These are phyloP conservation scores for Lepiota subincarnata DNA, from an alignment of 768 basidiomycete genomes.

Conservation along the genomic window DNA sequence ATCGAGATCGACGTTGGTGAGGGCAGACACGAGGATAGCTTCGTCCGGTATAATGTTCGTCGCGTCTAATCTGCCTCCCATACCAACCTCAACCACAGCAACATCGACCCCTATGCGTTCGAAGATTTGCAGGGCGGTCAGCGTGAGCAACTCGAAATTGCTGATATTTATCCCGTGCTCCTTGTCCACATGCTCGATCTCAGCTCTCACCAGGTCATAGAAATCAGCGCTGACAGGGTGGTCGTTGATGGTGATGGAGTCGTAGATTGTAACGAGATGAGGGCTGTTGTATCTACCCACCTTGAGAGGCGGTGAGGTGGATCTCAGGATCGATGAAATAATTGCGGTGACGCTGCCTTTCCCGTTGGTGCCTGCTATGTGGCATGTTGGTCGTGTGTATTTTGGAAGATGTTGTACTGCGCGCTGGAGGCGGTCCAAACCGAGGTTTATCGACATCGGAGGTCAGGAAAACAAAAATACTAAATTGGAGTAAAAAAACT, in stretches of 20 bases:
- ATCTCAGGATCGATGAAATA: constrained; percentile 67
- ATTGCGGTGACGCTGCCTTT: constrained; percentile 92
- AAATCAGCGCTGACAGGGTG: constrained; percentile 40
- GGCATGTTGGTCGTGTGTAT: constrained; percentile 77
- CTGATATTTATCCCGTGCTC: constrained; percentile 46
- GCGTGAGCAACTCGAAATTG: constrained; percentile 82
- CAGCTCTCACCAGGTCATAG: constrained; percentile 44
- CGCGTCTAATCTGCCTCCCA: constrained; percentile 91
- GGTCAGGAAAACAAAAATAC: too few species aligned
- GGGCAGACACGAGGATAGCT: constrained; percentile 67
- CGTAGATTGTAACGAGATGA: constrained; percentile 74
- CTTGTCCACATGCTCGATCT: constrained; percentile 47
- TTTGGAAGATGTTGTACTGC: constrained; percentile 53
- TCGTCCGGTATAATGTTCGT: constrained; percentile 83
- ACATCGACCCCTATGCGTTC: constrained; percentile 69
- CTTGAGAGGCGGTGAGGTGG: constrained; percentile 48
- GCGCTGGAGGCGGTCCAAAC: constrained; percentile 51
- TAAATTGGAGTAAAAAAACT: too few species aligned
- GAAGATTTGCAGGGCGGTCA: constrained; percentile 76
- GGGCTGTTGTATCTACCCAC: constrained; percentile 91
- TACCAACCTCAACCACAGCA: constrained; percentile 87
- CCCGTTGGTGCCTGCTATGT: constrained; percentile 95
- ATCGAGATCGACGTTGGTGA: constrained; percentile 88
- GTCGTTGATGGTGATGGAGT: constrained; percentile 71
- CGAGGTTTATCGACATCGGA: constrained; percentile 64